Conservation (phyloP, 1,284 basidiomycete species). For the Heterobasidion parviporum region DNA sequence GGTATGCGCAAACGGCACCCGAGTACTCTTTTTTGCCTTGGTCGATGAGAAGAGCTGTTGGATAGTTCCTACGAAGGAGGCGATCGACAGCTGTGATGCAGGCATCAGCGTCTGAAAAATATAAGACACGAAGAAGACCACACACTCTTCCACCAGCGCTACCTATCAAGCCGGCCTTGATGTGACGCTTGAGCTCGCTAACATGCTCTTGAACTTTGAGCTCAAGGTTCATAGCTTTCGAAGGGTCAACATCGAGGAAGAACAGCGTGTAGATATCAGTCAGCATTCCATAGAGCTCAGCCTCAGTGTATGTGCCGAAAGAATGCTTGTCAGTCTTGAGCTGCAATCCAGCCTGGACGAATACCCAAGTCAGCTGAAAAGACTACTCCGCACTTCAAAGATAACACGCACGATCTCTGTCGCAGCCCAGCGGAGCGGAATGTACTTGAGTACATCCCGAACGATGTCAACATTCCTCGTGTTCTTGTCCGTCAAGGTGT, state of each 20-base stretch:
- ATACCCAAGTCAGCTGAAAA: neutral
- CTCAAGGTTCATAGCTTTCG: conserved; percentile 46
- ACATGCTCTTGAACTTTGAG: conserved; percentile 43
- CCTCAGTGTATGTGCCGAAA: conserved; percentile 50
- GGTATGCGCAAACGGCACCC: conserved; percentile 45
- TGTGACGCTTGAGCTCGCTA: conserved; percentile 42
- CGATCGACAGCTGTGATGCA: conserved; percentile 36
- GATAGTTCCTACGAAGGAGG: conserved; percentile 34
- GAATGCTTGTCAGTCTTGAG: conserved; percentile 52
- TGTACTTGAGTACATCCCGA: conserved; percentile 56
- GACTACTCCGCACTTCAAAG: neutral
- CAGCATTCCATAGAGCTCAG: conserved; percentile 55
- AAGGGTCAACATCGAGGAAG: conserved; percentile 62
- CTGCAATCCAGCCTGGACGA: conserved; percentile 59
- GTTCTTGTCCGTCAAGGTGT: conserved; percentile 40
- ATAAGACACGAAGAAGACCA: conserved; percentile 6
- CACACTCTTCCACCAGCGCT: conserved; percentile 8
- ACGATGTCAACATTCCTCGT: conserved; percentile 58
- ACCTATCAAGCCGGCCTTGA: conserved; percentile 30
- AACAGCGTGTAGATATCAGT: conserved; percentile 66
- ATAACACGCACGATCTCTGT: conserved; percentile 49
- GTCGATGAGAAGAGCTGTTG: conserved; percentile 30
- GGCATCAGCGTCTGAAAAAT: too few relatives aligned
- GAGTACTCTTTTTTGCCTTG: conserved; percentile 36
- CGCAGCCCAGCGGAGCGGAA: conserved; percentile 63